Conservation (phyloP, 2,329 filamentous ascomycete species). For the Didymella pomorum region DNA sequence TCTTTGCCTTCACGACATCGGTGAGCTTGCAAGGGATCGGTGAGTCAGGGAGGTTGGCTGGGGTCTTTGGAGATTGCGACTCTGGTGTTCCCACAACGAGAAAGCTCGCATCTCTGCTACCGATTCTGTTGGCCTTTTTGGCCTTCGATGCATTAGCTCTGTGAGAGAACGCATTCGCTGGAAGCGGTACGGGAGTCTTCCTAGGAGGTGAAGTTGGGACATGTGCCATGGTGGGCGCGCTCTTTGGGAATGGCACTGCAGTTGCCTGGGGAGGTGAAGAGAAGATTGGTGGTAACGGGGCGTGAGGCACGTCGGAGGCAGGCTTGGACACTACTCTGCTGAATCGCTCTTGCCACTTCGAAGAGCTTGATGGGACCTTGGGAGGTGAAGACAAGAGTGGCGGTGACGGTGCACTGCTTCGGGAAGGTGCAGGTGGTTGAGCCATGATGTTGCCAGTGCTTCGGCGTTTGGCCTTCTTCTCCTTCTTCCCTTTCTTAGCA, state of each 20-base stretch:
- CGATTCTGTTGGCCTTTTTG: not conserved
- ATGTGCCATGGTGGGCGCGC: not conserved
- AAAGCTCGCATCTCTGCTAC: slow-evolving; percentile 11
- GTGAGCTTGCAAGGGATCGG: slow-evolving; percentile 27
- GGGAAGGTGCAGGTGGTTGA: not conserved
- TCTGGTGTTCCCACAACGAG: slow-evolving; percentile 28
- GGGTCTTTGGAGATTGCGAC: slow-evolving; percentile 15
- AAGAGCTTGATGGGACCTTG: too few relatives aligned
- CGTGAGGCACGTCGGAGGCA: too few relatives aligned
- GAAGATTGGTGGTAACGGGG: not conserved
- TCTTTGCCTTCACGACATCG: not conserved
- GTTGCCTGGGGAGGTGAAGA: not conserved
- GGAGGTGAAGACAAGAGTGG: not conserved
- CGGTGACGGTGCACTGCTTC: not conserved
- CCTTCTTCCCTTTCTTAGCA: slow-evolving; percentile 9
- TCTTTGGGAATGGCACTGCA: not conserved
- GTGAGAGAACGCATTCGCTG: slow-evolving; percentile 11
- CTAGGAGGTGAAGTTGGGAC: slow-evolving; percentile 7
- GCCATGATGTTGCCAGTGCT: not conserved
- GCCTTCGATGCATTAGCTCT: slow-evolving; percentile 1
- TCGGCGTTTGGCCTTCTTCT: slow-evolving; percentile 14
- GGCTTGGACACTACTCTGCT: too few relatives aligned
- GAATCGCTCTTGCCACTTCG: too few relatives aligned
- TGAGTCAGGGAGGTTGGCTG: slow-evolving; percentile 9
- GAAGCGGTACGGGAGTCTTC: slow-evolving; percentile 26